Evolutionary conservation across 768 basidiomycete genomes (phyloP), one percentile per base, ranked within the genome.

Genomic region (Hebeloma cylindrosporum): DNA sequence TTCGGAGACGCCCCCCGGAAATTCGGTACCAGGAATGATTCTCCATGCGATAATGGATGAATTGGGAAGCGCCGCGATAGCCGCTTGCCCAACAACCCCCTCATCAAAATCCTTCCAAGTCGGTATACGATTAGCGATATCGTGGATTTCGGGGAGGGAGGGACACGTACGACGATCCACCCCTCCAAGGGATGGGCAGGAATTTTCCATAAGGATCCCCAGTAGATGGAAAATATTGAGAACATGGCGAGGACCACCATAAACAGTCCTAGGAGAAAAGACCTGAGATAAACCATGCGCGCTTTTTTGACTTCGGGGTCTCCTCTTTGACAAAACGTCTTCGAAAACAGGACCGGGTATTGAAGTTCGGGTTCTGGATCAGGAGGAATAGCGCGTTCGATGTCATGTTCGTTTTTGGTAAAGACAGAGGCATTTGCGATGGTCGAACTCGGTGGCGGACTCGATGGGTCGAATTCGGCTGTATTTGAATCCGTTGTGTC

Each of bases 91-190:
- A 4, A 85, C 63, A 10, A 66, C 43, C 1, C 68, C 73, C 3
- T 77, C 80, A 35, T 85, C 83, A 48, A 83, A 83, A 54, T 85
- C 80, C 80, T 83, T n/a, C 0, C 26, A 13, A 29, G 4, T 22
- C 0, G 37, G 14, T 33, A 5, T 33, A 20, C n/a, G 13, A 27
- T 18, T 17, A 65, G 38, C 13, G 18, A 13, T 20, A 33, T 16
- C 16, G 8, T 7, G 16, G 13, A 14, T 6, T 16, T 20, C 11
- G 23, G 6, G 25, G 18, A 2, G 2, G 3, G 6, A 32, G 13
- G 27, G 22, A 7, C 9, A 43, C 54, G 29, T 16, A 56, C 54
- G 26, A 56, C 50, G n/a, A 56, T 50, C 69, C 72, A 81, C 1
- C 77, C 80, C 16, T 68, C 52, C 20, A 85, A 52, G 8, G 73